Conservation (phyloP, 2,329 filamentous ascomycete species). For the Paecilomyces formosus region DNA sequence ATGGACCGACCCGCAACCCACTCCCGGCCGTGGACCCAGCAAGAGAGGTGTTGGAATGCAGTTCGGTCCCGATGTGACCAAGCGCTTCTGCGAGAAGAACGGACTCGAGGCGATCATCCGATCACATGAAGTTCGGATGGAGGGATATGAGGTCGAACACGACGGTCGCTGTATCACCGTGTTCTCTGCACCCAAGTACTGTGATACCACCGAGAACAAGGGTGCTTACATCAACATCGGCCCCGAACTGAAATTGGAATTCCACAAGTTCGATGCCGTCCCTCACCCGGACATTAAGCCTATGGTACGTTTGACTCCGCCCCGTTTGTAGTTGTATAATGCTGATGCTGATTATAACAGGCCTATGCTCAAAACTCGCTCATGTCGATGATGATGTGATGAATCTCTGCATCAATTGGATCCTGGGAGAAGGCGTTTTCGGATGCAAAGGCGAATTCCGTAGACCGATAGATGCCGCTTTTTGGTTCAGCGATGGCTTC, state of each 20-base stretch:
- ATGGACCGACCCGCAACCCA: conserved; percentile 91
- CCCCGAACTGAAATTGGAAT: conserved; percentile 82
- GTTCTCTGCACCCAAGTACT: conserved; percentile 96
- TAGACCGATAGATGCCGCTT: neutral
- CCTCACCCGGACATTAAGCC: conserved; percentile 92
- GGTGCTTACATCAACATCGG: conserved; percentile 98
- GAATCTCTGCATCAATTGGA: conserved; percentile 12
- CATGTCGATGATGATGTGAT: conserved; percentile 66
- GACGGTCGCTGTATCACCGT: conserved; percentile 94
- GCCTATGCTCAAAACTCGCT: conserved; percentile 80
- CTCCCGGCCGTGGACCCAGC: conserved; percentile 80
- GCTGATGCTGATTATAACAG: conserved; percentile 39
- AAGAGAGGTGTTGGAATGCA: conserved; percentile 95
- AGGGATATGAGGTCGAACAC: conserved; percentile 97
- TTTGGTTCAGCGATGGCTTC: neutral
- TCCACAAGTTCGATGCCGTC: conserved; percentile 91
- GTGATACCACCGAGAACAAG: conserved; percentile 95
- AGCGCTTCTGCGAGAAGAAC: conserved; percentile 94
- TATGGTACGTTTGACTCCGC: conserved; percentile 51
- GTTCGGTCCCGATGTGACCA: conserved; percentile 94
- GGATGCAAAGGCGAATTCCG: conserved; percentile 4
- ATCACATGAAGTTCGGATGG: conserved; percentile 97
- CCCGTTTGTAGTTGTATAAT: neutral
- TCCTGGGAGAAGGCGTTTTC: conserved; percentile 18
- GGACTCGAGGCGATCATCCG: conserved; percentile 90